phyloP scores from a whole-genome alignment of 306 rosid species.

The Quercus wislizeni region DNA sequence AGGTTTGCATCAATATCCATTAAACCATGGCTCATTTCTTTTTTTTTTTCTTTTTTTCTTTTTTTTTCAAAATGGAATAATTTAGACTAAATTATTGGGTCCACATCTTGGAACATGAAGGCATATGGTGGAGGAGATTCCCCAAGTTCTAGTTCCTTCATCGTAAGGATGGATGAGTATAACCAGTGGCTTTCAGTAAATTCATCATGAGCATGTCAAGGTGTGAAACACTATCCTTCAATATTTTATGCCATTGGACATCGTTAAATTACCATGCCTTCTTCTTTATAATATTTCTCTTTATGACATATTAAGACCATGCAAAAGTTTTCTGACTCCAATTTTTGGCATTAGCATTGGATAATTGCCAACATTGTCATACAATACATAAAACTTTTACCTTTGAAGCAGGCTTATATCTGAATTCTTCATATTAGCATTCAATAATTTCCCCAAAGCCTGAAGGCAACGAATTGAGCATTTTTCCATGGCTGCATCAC shows the following conservation, averaged over 20 bases:
- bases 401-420: background rate
- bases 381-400: background rate
- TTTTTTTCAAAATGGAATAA: too few relatives aligned
- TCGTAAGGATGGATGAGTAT: conserved; percentile 89
- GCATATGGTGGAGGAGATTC: conserved; percentile 92
- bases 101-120: conserved; percentile 36
- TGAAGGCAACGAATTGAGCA: too few relatives aligned
- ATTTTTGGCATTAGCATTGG: background rate
- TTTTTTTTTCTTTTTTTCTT: too few relatives aligned
- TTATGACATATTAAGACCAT: background rate
- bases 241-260: background rate
- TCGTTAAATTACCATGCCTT: background rate
- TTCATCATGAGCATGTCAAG: conserved; percentile 26
- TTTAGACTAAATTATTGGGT: too few relatives aligned
- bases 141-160: conserved; percentile 77
- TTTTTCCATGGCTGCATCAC: too few relatives aligned
- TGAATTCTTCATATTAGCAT: too few relatives aligned
- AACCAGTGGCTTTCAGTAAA: conserved; percentile 59
- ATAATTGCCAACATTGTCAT: background rate
- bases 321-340: background rate
- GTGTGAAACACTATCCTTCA: conserved; percentile 26
- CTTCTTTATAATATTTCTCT: background rate
- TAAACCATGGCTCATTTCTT: too few relatives aligned
- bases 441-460: too few relatives aligned
- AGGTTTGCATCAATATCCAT: too few relatives aligned